Base-by-base conservation (phyloP, 805 yeast genomes). In the Candida piceae region DNA sequence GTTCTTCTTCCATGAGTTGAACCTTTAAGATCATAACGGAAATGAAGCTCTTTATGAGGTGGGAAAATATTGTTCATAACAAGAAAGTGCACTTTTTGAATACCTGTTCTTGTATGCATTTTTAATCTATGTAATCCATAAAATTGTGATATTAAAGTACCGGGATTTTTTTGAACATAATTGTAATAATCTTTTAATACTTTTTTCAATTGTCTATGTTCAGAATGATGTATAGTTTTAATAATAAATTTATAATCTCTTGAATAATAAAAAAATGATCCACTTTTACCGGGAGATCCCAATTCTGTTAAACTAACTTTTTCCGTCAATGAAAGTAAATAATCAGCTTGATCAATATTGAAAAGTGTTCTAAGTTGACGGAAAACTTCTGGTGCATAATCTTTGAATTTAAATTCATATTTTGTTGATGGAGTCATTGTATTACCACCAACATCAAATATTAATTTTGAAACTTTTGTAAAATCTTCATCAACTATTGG, bases 41-140 rank as follows among this genome's bases (percentile, higher is more conserved):
- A 64, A 57, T 88, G 95, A 38, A 90, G 80, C 44, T 84, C 93
- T 33, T 88, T 70, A 53, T 85, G 86, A 6, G 97, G 95, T 0
- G 99, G 97, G 63, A 94, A 93, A 33, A 93, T 70, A 55, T 93
- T 93, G 67, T 93, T 93, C 98, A 93, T 93, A 23, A 93, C 96
- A 37, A 93, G 70, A 49, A 93, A 90, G 62, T 93, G 95, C 27
- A 93, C 85, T 56, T 85, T 89, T 37, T 88, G 72, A 28, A 64
- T 61, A 9, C 64, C 63, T 7, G 52, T 50, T 29, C 72, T 74
- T 4, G 74, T 70, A 7, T 96, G 96, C 77, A 90, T 80, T 58
- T 90, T 88, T 34, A 93, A 80, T 41, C 99, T 69, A 58, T 93
- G 97, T 36, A 93, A 69, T 0, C 99, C 99, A 63, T 93, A 93